phyloP scores from a whole-genome alignment of 176 grass and related monocot genomes.

The Bolboschoenus planiculmis region DNA sequence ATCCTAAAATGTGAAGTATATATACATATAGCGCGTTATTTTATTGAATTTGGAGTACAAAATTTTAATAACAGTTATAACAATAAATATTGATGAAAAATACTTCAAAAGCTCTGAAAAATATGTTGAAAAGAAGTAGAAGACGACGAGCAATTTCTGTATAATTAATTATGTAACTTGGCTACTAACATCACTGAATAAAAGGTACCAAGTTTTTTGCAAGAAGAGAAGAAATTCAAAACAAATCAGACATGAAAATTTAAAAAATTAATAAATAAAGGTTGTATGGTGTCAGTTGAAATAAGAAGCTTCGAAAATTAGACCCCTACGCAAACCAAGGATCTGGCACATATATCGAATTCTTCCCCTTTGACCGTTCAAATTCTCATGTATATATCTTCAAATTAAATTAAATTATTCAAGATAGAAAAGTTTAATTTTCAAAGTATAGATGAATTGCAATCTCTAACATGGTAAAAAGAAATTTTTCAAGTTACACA shows the following conservation, averaged over 20 bases:
- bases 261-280: not conserved
- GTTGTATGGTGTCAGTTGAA: not conserved
- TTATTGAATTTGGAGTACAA: not conserved
- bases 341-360: constrained; percentile 16
- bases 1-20: not conserved
- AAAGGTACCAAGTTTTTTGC: not conserved
- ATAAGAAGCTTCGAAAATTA: constrained; percentile 27
- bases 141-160: not conserved
- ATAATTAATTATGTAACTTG: not conserved
- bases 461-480: too few relatives aligned
- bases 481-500: too few relatives aligned
- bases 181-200: not conserved
- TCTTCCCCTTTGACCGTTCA: constrained; percentile 10
- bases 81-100: not conserved
- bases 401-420: not conserved
- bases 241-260: not conserved
- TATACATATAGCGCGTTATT: not conserved
- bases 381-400: not conserved
- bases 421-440: not conserved
- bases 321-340: constrained; percentile 12
- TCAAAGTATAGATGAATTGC: too few relatives aligned
- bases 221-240: not conserved
- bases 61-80: not conserved
- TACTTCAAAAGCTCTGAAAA: not conserved
- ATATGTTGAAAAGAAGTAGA: not conserved